Conservation (phyloP, 2,329 filamentous ascomycete species). For the Rhynchosporium agropyri region DNA sequence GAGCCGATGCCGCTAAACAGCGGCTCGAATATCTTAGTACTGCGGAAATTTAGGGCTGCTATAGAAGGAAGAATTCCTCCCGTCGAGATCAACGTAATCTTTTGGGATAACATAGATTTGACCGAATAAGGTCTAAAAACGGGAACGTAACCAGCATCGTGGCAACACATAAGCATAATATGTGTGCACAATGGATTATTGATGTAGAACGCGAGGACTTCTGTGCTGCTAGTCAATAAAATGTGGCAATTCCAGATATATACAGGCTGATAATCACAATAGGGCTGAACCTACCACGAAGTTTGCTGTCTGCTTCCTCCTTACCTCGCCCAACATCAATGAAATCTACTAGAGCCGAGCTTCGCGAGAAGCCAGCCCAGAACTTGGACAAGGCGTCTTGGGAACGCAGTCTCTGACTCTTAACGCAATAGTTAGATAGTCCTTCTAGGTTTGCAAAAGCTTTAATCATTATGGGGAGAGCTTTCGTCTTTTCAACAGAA, state of each 20-base stretch:
- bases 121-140: conserved; percentile 46
- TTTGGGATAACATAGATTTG: neutral
- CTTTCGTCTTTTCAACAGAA: conserved; percentile 13
- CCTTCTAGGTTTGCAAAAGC: conserved; percentile 56
- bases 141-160: conserved; percentile 59
- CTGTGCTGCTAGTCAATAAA: conserved; percentile 5
- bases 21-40: conserved; percentile 18
- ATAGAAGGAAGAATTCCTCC: conserved; percentile 17
- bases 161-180: conserved; percentile 60
- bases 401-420: conserved; percentile 49
- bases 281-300: conserved; percentile 50
- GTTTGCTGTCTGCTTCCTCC: conserved; percentile 58
- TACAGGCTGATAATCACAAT: too few relatives aligned
- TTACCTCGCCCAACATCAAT: conserved; percentile 61
- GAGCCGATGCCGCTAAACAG: conserved; percentile 9
- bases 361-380: conserved; percentile 58
- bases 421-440: conserved; percentile 51
- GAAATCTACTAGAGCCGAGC: conserved; percentile 60
- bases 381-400: conserved; percentile 54
- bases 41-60: conserved; percentile 17
- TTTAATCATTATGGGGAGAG: conserved; percentile 50
- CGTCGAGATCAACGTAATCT: conserved; percentile 20
- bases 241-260: neutral
- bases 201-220: conserved; percentile 53
- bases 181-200: conserved; percentile 61